phyloP scores from a whole-genome alignment of 305 asterid genomes.

The Plantago lanceolata region DNA sequence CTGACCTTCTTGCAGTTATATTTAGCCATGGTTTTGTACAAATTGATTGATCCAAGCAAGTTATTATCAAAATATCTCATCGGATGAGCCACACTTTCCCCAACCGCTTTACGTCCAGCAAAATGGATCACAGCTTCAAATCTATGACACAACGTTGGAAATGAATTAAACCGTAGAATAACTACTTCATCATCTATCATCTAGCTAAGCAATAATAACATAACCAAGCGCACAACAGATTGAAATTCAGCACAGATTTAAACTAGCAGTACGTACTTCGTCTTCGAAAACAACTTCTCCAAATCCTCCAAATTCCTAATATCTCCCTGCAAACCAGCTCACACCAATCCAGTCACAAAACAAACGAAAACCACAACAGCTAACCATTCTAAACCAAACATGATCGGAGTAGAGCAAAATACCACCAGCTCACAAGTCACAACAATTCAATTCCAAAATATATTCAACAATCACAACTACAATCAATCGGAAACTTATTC shows the following conservation, averaged over 20 bases:
- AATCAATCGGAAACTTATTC: background rate
- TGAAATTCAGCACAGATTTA: too few relatives aligned
- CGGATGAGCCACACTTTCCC: constrained; percentile 85
- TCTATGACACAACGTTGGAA: constrained; percentile 28
- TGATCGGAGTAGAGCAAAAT: too few relatives aligned
- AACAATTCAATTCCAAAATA: too few relatives aligned
- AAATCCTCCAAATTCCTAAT: constrained; percentile 74
- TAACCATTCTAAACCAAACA: background rate
- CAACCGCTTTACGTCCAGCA: constrained; percentile 97
- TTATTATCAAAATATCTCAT: constrained; percentile 80
- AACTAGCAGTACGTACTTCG: constrained; percentile 40
- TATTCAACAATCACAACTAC: background rate
- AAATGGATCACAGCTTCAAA: constrained; percentile 86
- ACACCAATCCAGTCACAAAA: background rate
- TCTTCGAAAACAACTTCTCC: constrained; percentile 66
- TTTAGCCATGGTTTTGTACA: constrained; percentile 67
- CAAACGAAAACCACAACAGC: background rate
- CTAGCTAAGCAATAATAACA: too few relatives aligned
- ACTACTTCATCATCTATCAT: background rate
- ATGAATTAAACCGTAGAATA: background rate
- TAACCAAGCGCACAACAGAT: too few relatives aligned
- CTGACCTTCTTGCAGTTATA: constrained; percentile 84
- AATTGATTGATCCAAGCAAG: constrained; percentile 64
- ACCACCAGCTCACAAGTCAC: too few relatives aligned
- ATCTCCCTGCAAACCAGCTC: constrained; percentile 68